These are phyloP conservation scores for Ceratobasidium sp. DNA, from an alignment of 1,284 basidiomycete species.

Conservation along the genomic window DNA sequence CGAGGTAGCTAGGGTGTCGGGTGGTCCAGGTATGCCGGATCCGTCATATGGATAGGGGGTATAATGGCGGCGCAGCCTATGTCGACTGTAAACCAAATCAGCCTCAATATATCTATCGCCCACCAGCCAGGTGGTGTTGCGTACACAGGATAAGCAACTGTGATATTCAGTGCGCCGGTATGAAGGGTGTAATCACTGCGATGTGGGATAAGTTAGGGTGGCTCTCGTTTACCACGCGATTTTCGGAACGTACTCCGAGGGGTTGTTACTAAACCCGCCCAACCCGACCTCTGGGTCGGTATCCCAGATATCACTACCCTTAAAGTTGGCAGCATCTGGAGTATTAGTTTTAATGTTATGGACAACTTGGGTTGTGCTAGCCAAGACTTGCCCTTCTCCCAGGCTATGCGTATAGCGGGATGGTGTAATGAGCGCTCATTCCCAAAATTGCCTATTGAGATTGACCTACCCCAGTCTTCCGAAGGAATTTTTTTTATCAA, in stretches of 20 bases:
- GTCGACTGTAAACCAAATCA: background rate
- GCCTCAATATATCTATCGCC: background rate
- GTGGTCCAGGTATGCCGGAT: background rate
- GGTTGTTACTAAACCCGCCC: background rate
- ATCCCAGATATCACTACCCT: background rate
- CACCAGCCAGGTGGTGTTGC: background rate
- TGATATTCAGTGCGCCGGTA: background rate
- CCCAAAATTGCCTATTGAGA: background rate
- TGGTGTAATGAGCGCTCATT: background rate
- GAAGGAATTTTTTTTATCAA: too few relatives aligned
- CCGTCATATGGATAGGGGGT: background rate
- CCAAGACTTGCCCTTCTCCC: background rate
- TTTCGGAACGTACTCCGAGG: background rate
- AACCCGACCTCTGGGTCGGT: background rate
- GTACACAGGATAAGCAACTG: background rate
- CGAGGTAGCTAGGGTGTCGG: background rate
- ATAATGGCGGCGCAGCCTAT: constrained; percentile 30
- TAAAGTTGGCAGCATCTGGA: background rate
- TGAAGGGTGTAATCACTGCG: background rate
- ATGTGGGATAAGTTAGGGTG: background rate
- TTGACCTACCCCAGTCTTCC: constrained; percentile 6
- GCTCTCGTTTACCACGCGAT: background rate
- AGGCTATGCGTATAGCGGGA: background rate
- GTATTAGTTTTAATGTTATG: background rate
- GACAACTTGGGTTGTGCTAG: too few relatives aligned